These are phyloP conservation scores for Excoecaria agallocha DNA, from an alignment of 345 rosid genomes.

Conservation along the genomic window DNA sequence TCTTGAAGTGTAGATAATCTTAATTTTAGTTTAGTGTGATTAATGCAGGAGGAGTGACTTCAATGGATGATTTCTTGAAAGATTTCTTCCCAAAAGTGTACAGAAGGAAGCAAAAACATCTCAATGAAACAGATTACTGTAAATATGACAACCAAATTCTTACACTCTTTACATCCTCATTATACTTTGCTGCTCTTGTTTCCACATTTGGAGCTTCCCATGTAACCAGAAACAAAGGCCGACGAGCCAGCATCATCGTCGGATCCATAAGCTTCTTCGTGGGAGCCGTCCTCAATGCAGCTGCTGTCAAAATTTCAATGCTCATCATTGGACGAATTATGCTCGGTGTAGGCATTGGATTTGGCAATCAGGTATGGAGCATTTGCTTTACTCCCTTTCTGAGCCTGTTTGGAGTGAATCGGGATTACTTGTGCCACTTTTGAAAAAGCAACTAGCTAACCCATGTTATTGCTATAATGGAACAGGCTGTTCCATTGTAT, in stretches of 20 bases:
- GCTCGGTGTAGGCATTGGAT: constrained; percentile 58
- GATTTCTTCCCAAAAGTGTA: constrained; percentile 33
- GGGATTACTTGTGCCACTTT: no score
- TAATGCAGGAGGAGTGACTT: constrained; percentile 26
- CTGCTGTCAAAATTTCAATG: constrained; percentile 41
- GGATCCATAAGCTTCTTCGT: constrained; percentile 45
- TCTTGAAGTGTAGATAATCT: no score
- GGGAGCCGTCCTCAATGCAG: constrained; percentile 48
- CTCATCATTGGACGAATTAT: constrained; percentile 49
- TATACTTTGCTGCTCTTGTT: constrained; percentile 51
- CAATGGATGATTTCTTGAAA: constrained; percentile 30
- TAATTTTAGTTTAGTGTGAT: neutral
- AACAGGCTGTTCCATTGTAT: constrained; percentile 52
- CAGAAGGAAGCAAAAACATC: constrained; percentile 29
- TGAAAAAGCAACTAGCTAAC: no score
- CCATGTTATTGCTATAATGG: no score
- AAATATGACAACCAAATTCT: constrained; percentile 40
- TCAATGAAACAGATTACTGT: constrained; percentile 42
- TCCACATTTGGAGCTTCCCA: constrained; percentile 48
- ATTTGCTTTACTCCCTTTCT: no score
- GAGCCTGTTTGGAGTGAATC: no score
- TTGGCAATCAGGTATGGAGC: constrained; percentile 41
- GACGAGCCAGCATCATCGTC: constrained; percentile 38
- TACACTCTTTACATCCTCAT: constrained; percentile 55
- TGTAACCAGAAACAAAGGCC: constrained; percentile 41